phyloP scores from a whole-genome alignment of 768 basidiomycete species.

The Amanita thiersii region DNA sequence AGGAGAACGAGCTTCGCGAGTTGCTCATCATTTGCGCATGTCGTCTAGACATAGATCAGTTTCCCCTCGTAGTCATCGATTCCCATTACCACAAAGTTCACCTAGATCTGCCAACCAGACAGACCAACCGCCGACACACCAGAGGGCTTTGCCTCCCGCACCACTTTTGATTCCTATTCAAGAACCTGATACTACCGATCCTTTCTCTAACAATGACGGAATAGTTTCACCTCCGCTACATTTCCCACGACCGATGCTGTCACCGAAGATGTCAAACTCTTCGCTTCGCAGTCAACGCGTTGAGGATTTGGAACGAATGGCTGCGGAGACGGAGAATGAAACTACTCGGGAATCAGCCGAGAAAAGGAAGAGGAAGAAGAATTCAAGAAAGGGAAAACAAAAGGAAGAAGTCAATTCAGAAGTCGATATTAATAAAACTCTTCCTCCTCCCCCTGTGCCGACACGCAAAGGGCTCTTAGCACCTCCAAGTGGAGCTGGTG shows the following conservation, averaged over 20 bases:
- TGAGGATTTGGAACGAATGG: slow-evolving; percentile 65
- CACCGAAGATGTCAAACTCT: slow-evolving; percentile 42
- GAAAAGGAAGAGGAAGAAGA: slow-evolving; percentile 14
- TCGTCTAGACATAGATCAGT: slow-evolving; percentile 52
- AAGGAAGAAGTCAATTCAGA: neutral
- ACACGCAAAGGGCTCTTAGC: slow-evolving; percentile 15
- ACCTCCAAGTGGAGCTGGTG: neutral
- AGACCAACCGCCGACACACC: neutral
- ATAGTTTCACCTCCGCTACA: slow-evolving; percentile 26
- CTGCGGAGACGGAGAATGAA: slow-evolving; percentile 39
- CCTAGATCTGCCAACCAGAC: neutral
- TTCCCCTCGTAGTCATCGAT: slow-evolving; percentile 53
- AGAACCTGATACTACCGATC: neutral
- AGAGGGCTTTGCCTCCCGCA: slow-evolving; percentile 6
- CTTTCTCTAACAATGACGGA: slow-evolving; percentile 10
- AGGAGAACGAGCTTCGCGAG: slow-evolving; percentile 50
- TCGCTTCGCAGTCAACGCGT: slow-evolving; percentile 52
- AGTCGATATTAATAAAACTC: slow-evolving; percentile 42
- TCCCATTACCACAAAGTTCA: slow-evolving; percentile 26
- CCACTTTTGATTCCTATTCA: neutral
- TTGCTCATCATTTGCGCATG: slow-evolving; percentile 49
- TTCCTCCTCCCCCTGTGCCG: slow-evolving; percentile 51
- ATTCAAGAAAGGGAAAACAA: slow-evolving; percentile 13
- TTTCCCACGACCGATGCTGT: slow-evolving; percentile 64
- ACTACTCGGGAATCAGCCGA: slow-evolving; percentile 6